A percentile compares a stretch with the other conserved stretches of the same genome.
Evolutionary conservation across 2,329 filamentous ascomycete genomes (phyloP).

Genomic region (Monilinia fructigena): DNA sequence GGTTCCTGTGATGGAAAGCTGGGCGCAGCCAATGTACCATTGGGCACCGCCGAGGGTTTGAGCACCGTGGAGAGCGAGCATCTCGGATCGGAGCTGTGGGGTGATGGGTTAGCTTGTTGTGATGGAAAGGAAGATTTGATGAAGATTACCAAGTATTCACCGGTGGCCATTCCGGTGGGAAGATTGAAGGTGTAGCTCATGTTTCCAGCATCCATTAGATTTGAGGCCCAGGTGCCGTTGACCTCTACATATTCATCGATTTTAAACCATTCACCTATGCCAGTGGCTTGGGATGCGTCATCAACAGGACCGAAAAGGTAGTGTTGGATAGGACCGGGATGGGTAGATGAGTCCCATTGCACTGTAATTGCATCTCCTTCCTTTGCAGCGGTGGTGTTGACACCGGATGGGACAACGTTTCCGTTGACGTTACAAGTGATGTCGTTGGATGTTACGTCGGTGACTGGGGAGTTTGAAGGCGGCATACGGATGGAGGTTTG

Average conservation of each 20-base stretch:
- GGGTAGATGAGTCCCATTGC: conserved; percentile 43
- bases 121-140: background rate
- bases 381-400: conserved; percentile 39
- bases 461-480: conserved; percentile 51
- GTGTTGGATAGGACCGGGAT: conserved; percentile 45
- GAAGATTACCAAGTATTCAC: conserved; percentile 31
- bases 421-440: conserved; percentile 51
- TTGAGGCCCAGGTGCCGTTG: conserved; percentile 39
- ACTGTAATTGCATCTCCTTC: conserved; percentile 43
- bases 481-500: conserved; percentile 46
- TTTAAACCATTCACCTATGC: conserved; percentile 40
- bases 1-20: conserved; percentile 33
- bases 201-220: conserved; percentile 35
- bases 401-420: conserved; percentile 37
- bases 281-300: conserved; percentile 35
- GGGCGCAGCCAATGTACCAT: conserved; percentile 36
- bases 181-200: conserved; percentile 35
- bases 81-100: conserved; percentile 32
- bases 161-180: conserved; percentile 30
- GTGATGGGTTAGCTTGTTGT: background rate
- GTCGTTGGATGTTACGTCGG: conserved; percentile 47
- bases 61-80: conserved; percentile 34
- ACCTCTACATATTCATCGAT: conserved; percentile 37
- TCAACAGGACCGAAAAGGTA: conserved; percentile 41
- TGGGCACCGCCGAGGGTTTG: conserved; percentile 31